Evolutionary conservation across 768 basidiomycete genomes (phyloP), one percentile per base, ranked within the genome.

Genomic region (Mycena indigotica): DNA sequence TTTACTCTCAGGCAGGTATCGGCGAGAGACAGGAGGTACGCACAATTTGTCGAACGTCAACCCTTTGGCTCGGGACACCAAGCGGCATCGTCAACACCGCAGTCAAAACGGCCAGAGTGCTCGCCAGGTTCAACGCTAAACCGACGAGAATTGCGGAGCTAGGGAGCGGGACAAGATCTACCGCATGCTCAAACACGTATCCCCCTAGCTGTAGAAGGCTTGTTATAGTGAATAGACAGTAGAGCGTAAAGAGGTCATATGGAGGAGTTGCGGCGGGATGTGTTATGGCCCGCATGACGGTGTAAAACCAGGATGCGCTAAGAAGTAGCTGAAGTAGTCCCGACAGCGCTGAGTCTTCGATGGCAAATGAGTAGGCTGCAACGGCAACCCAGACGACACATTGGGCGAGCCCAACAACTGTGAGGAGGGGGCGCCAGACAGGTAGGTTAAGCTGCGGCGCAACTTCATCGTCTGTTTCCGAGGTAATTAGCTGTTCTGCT

Each of bases 31-130:
- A 12, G 52, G 1, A 16, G 50, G 5, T 19, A 75, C 87, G 66
- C 63, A 90, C 91, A 64, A 91, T 87, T 21, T 48, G 46, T 4
- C 24, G 28, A 5, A 28, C 46, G 46, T 48, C 46, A 28, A 21
- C 90, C 79, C 35, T 80, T 76, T 50, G 72, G 77, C 40, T 80
- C 74, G n/a, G 85, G 73, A 13, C 69, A 67, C 28, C 63, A 67
- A 65, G 83, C 84, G 46, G 46, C 46, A 48, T 48, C 13, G 13
- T 5, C 5, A 48, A 26, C 6, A 48, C 46, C 12, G 46, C 46
- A 8, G 6, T 4, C 24, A 48, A n/a, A 12, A 28, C 46, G 10
- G 46, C 46, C 8, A 28, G 24, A 23, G 46, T n/a, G 21, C 24
- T 21, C 8, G 25, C 46, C 19, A 26, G 24, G 46, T 48, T 48